These are phyloP conservation scores for Epichloe baconii DNA, from an alignment of 2,329 filamentous ascomycete genomes.

Conservation along the genomic window DNA sequence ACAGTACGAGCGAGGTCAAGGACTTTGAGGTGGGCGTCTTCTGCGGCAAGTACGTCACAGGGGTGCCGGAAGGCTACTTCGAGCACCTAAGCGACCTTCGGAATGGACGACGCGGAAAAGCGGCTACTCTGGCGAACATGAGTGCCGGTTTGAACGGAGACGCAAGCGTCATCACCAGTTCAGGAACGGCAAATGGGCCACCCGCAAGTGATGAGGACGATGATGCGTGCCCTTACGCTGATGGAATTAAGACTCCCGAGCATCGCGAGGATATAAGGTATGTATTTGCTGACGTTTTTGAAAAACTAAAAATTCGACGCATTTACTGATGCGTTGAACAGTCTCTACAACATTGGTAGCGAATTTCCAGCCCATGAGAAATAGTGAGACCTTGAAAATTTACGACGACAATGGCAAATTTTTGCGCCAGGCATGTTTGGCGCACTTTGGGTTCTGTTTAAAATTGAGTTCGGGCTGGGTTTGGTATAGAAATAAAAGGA, in stretches of 20 bases:
- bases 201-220: not conserved
- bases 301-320: too few relatives aligned
- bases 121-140: not conserved
- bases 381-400: not conserved
- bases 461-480: too few relatives aligned
- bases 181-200: not conserved
- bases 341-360: not conserved
- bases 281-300: not conserved
- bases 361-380: not conserved
- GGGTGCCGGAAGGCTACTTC: conserved; percentile 69
- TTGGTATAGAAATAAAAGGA: too few relatives aligned
- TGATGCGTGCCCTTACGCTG: not conserved
- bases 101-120: conserved; percentile 39
- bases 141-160: not conserved
- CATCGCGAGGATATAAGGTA: conserved; percentile 6
- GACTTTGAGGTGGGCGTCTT: conserved; percentile 89
- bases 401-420: too few relatives aligned
- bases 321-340: not conserved
- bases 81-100: conserved; percentile 61
- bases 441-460: too few relatives aligned
- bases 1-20: conserved; percentile 33
- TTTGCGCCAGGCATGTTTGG: too few relatives aligned
- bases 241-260: not conserved
- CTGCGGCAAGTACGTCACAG: conserved; percentile 74
- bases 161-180: not conserved